Evolutionary conservation across 768 basidiomycete genomes (phyloP).

Genomic region (Lentinula sp.): DNA sequence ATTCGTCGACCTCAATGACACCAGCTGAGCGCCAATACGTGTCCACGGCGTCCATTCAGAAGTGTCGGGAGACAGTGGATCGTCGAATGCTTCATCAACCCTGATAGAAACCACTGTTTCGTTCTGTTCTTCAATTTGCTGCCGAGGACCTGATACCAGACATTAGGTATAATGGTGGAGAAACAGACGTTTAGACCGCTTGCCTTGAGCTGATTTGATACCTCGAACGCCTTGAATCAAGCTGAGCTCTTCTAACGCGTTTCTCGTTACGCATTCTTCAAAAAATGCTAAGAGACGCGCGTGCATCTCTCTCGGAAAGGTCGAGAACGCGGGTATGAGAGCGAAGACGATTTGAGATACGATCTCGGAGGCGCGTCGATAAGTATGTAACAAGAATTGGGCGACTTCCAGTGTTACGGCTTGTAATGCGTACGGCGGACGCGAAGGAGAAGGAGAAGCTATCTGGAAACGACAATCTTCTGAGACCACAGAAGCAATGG

Average conservation of each 20-base stretch:
- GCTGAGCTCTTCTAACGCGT: constrained; percentile 42
- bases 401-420: constrained; percentile 67
- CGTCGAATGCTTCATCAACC: constrained; percentile 44
- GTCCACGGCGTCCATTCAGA: constrained; percentile 24
- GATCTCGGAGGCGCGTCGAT: constrained; percentile 44
- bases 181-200: not conserved
- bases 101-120: constrained; percentile 49
- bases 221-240: constrained; percentile 22
- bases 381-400: constrained; percentile 52
- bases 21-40: constrained; percentile 10
- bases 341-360: constrained; percentile 60
- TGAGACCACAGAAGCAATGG: constrained; percentile 56
- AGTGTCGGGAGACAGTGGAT: not conserved
- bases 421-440: constrained; percentile 76
- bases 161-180: not conserved
- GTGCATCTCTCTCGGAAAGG: constrained; percentile 61
- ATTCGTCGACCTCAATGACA: constrained; percentile 41
- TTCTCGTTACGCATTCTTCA: constrained; percentile 52
- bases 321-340: constrained; percentile 68
- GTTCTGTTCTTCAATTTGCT: not conserved
- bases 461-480: constrained; percentile 72
- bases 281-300: constrained; percentile 62
- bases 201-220: not conserved
- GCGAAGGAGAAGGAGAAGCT: constrained; percentile 49
- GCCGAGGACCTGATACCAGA: not conserved